Evolutionary conservation across 1,284 basidiomycete genomes (phyloP).

Genomic region (Thecaphora frezii): DNA sequence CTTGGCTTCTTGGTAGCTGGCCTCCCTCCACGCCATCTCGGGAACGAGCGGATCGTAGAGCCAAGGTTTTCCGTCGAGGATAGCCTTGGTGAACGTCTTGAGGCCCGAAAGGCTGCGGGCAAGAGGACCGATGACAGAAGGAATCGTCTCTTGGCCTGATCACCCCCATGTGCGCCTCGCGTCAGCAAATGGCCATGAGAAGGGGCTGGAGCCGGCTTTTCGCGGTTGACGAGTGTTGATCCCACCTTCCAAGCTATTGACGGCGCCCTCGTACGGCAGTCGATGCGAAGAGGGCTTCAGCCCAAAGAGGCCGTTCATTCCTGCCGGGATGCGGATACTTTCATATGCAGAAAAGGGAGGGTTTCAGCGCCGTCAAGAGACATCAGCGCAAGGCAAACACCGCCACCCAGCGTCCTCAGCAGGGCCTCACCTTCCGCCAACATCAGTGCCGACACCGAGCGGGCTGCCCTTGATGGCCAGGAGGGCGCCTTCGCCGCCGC

Average conservation of each 20-base stretch:
- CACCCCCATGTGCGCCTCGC: too few relatives aligned
- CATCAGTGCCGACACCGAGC: constrained; percentile 71
- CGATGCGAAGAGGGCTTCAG: constrained; percentile 72
- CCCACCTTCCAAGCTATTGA: constrained; percentile 60
- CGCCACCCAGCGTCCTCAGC: neutral
- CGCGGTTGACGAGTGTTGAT: too few relatives aligned
- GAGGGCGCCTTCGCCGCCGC: constrained; percentile 70
- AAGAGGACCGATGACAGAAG: constrained; percentile 74
- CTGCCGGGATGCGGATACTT: constrained; percentile 67
- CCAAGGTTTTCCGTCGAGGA: constrained; percentile 70
- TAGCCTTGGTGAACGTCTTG: constrained; percentile 68
- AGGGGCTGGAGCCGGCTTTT: too few relatives aligned
- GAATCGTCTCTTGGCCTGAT: constrained; percentile 68
- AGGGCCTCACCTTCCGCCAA: constrained; percentile 65
- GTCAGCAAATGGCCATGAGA: too few relatives aligned
- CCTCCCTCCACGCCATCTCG: constrained; percentile 70
- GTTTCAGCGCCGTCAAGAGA: too few relatives aligned
- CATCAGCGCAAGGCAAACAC: too few relatives aligned
- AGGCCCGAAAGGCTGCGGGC: constrained; percentile 66
- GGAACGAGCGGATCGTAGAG: constrained; percentile 68
- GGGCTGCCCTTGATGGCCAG: constrained; percentile 64
- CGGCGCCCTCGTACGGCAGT: constrained; percentile 69
- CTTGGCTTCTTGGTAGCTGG: constrained; percentile 63
- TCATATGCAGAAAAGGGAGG: constrained; percentile 1
- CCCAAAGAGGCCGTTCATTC: constrained; percentile 70